Evolutionary conservation across 805 yeast genomes (phyloP), one percentile per base, ranked within the genome.

Genomic region (Tetrapisispora phaffii): DNA sequence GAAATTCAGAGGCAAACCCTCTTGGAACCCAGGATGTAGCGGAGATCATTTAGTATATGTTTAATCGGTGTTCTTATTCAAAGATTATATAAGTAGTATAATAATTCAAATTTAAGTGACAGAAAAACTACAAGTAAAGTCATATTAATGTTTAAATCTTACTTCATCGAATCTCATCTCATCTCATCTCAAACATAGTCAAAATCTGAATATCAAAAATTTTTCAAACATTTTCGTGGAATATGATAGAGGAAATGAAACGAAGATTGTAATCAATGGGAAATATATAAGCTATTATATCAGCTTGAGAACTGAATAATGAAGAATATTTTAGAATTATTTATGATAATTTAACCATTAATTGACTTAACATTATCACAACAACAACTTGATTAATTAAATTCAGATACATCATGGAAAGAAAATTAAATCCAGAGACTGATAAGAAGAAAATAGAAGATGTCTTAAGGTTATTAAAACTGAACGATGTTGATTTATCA

Each of bases 1-100:
- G 97, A 60, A 82, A 85, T 64, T 89, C 97, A 33, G 94, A 77
- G 24, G 98, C 94, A 64, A 74, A 84, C 5, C 98, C 98, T 58
- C 96, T 78, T 41, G 97, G 97, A 21, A 90, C 96, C 97, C 98
- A 93, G 42, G 81, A 71, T 41, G 93, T 80, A 23, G 97, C 83
- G 34, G 98, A 87, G 51, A 90, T 82, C 96, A 89, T 88, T 29
- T 9, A 12, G 10, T 28, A 12, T 28, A 12, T 9, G 28, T 9
- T 28, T 28, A 1, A 38, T 13, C 19, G 23, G 17, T 16, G 20
- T 12, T n/a, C 20, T n/a, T n/a, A 7, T 7, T 31, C 5, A n/a
- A 6, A 15, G n/a, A 6, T n/a, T 31, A 5, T 31, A 8, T 16
- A 33, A 17, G 6, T 21, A n/a, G 4, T 7, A 33, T n/a, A 6